Evolutionary conservation across 1,284 basidiomycete genomes (phyloP).

Genomic region (Ustilago lituana): DNA sequence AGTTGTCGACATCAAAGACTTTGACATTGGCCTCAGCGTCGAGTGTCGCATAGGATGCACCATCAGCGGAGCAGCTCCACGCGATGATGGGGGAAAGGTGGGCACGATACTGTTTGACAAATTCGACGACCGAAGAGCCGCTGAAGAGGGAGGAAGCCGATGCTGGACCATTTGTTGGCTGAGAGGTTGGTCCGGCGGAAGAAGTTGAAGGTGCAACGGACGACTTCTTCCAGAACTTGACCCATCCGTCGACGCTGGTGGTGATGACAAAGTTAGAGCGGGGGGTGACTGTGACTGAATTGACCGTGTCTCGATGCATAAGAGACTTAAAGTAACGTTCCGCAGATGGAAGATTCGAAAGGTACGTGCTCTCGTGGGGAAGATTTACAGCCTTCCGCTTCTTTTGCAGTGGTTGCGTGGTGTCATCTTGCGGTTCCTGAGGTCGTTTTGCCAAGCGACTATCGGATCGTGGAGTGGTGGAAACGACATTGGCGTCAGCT

Average conservation of each 20-base stretch:
- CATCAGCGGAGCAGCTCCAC: slow-evolving; percentile 89
- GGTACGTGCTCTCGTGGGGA: slow-evolving; percentile 82
- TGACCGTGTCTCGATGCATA: slow-evolving; percentile 95
- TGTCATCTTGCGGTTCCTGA: neutral
- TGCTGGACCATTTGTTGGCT: neutral
- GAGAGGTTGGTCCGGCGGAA: slow-evolving; percentile 79
- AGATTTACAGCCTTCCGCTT: slow-evolving; percentile 61
- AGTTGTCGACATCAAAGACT: slow-evolving; percentile 97
- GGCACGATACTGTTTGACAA: slow-evolving; percentile 74
- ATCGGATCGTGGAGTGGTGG: neutral
- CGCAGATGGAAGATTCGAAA: slow-evolving; percentile 88
- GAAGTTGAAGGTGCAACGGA: slow-evolving; percentile 79
- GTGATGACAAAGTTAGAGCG: slow-evolving; percentile 82
- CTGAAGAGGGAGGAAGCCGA: slow-evolving; percentile 23
- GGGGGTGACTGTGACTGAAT: slow-evolving; percentile 75
- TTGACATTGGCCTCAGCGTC: slow-evolving; percentile 74
- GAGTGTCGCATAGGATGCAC: slow-evolving; percentile 84
- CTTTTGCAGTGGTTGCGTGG: slow-evolving; percentile 19
- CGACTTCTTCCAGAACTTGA: slow-evolving; percentile 99
- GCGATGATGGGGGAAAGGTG: slow-evolving; percentile 83
- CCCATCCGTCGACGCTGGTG: slow-evolving; percentile 90
- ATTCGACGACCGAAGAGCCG: slow-evolving; percentile 63
- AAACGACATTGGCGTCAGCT: neutral
- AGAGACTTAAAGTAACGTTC: slow-evolving; percentile 97
- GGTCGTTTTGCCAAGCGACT: slow-evolving; percentile 11